phyloP scores from a whole-genome alignment of 805 yeast species.

The Yarrowia porcina region DNA sequence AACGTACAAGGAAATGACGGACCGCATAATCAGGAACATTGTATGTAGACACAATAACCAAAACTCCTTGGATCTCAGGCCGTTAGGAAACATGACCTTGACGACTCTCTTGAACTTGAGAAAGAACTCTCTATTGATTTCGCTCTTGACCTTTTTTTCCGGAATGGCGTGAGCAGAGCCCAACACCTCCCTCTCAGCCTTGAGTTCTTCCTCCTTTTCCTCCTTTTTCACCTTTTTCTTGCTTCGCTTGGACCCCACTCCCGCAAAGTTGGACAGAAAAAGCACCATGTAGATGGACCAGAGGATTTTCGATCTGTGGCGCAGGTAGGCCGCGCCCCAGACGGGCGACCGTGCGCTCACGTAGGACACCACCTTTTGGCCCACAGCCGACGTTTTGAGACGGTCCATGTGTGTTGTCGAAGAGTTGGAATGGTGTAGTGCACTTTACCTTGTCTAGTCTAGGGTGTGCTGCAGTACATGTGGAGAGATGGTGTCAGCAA shows the following conservation, averaged over 20 bases:
- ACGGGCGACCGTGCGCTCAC: constrained; percentile 26
- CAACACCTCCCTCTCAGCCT: constrained; percentile 27
- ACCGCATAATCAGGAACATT: constrained; percentile 59
- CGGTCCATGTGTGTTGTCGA: constrained; percentile 7
- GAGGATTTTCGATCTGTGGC: constrained; percentile 30
- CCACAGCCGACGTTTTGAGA: constrained; percentile 24
- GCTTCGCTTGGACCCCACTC: constrained; percentile 29
- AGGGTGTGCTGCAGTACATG: neutral
- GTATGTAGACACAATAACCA: constrained; percentile 51
- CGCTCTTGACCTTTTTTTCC: constrained; percentile 29
- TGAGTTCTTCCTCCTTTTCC: constrained; percentile 4
- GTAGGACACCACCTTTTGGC: constrained; percentile 11
- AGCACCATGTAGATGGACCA: constrained; percentile 31
- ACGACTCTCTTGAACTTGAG: constrained; percentile 32
- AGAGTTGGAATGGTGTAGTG: neutral
- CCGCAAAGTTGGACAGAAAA: constrained; percentile 31
- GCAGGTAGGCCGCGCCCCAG: constrained; percentile 27
- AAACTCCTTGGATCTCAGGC: constrained; percentile 36
- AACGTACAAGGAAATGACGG: constrained; percentile 71
- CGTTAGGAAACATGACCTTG: constrained; percentile 38
- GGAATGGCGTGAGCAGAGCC: constrained; percentile 28
- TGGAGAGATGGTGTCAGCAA: constrained; percentile 25
- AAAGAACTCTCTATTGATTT: constrained; percentile 35
- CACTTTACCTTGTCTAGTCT: neutral
- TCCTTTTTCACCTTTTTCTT: constrained; percentile 19